Base-by-base conservation (phyloP, 2,329 filamentous ascomycete genomes). In the Sporothrix brasiliensis region DNA sequence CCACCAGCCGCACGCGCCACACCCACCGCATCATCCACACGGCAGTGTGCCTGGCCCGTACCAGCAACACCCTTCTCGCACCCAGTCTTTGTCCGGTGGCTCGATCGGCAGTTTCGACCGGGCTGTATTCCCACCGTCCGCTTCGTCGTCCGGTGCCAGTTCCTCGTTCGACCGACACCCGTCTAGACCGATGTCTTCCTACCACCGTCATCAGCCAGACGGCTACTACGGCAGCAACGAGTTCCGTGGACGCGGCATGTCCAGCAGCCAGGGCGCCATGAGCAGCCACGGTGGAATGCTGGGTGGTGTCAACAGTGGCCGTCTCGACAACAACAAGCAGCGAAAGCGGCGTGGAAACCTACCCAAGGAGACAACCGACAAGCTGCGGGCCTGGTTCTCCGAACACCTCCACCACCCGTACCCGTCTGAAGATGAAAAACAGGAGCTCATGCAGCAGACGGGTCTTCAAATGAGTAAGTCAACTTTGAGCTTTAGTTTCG, bases 361-460 rank as follows among this genome's bases (percentile, higher is more conserved):
- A 3, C 93, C 93, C n/a, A 96, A 96, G 77, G 91, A 93, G 69
- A 92, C 92, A 0, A 97, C 93, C 0, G 91, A 94, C 77, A 89
- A 92, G 74, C 83, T 97, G 53, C 88, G 91, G 69, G 83, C 87
- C 0, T 97, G 93, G 93, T 94, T 96, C 74, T 80, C 89, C 67
- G 84, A 85, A n/a, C 91, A 95, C 78, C 80, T 93, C 9, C 84
- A 89, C 72, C 92, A 95, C 76, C 92, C 93, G 0, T 97, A 97
- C 77, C 93, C 93, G 1, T 93, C 89, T 4, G 92, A 96, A 79
- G 92, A 96, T 73, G 91, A 96, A 81, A 96, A 97, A 80, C 88
- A 94, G 77, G 87, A 91, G 71, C 84, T 97, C 63, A 92, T 93
- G 85, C 85, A 86, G 61, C 84, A 88, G 76, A 97, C 93, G 0